Percentiles rank a stretch among this genome's conserved stretches.
These are phyloP conservation scores for Lepidium didymum DNA, from an alignment of 345 rosid species.

Conservation along the genomic window DNA sequence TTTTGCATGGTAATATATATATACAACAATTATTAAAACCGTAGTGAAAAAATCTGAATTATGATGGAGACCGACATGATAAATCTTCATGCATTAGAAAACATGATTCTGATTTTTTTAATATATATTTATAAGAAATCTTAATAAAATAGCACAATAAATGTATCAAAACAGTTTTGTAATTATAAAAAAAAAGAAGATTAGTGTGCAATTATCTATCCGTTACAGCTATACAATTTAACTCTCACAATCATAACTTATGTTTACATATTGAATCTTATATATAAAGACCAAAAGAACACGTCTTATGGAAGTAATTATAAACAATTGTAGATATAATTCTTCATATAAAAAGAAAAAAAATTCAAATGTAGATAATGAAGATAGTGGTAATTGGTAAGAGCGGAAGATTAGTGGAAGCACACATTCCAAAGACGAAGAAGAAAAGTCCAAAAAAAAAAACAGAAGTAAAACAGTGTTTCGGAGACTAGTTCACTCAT, in stretches of 20 bases:
- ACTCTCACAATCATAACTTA: neutral
- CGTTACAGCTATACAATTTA: neutral
- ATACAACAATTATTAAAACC: neutral
- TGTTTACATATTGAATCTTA: neutral
- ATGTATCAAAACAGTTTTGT: neutral
- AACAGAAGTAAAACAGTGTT: slow-evolving; percentile 35
- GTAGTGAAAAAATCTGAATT: neutral
- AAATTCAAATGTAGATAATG: neutral
- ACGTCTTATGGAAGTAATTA: neutral
- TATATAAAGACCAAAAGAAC: neutral
- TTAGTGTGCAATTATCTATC: neutral
- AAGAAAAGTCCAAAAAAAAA: slow-evolving; percentile 45
- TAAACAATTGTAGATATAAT: neutral
- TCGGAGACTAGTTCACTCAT: slow-evolving; percentile 23
- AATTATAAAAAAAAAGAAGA: neutral
- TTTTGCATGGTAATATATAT: too few species aligned
- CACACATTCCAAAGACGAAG: slow-evolving; percentile 48
- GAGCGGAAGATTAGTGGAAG: slow-evolving; percentile 31
- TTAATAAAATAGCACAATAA: neutral
- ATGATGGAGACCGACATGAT: neutral
- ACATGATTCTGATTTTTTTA: neutral
- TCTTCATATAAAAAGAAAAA: neutral
- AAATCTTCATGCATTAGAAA: neutral
- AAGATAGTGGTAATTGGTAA: slow-evolving; percentile 10
- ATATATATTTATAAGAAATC: neutral